phyloP scores from a whole-genome alignment of 1,284 basidiomycete genomes.

The Melampsora americana region DNA sequence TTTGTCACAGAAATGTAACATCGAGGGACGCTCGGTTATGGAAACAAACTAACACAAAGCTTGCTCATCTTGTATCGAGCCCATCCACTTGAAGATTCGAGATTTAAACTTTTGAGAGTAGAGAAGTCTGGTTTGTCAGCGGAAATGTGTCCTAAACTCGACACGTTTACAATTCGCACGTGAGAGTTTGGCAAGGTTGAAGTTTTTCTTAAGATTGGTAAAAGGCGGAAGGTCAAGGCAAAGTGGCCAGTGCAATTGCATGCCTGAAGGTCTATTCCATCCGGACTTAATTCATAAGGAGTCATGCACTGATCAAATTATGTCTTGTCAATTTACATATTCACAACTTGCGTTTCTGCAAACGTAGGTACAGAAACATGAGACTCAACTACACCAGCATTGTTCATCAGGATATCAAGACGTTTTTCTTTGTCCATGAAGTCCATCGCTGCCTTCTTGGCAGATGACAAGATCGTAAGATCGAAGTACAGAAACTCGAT shows the following conservation, averaged over 20 bases:
- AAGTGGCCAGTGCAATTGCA: conserved; percentile 20
- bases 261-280: conserved; percentile 18
- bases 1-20: too few species aligned
- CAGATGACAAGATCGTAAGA: conserved; percentile 50
- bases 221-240: background rate
- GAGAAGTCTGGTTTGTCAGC: background rate
- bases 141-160: background rate
- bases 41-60: background rate
- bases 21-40: background rate
- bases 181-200: too few species aligned
- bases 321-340: background rate
- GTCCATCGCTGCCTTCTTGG: conserved; percentile 49
- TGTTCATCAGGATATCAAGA: conserved; percentile 53
- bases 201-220: conserved; percentile 1
- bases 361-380: background rate
- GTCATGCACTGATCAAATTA: background rate
- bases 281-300: conserved; percentile 6
- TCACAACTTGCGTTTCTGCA: too few species aligned
- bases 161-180: conserved; percentile 9
- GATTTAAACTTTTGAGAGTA: conserved; percentile 13
- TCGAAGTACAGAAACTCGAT: conserved; percentile 52
- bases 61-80: conserved; percentile 3
- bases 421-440: conserved; percentile 48
- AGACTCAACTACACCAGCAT: conserved; percentile 48
- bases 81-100: background rate